Base-by-base conservation (phyloP, 2,329 filamentous ascomycete species). In the Magnaporthales sp. region DNA sequence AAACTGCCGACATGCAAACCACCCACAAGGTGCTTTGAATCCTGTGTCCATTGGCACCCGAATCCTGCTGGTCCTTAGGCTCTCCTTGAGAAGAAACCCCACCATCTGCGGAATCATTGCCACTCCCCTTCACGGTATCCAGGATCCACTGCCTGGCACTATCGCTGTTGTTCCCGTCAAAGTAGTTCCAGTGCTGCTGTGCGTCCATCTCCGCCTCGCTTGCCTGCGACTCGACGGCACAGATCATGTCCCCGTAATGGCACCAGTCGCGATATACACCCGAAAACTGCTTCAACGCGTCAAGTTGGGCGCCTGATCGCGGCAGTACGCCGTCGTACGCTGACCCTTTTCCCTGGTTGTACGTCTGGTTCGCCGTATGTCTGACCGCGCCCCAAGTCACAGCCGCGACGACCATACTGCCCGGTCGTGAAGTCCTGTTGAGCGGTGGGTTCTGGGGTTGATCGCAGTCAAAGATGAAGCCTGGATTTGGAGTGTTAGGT, bases 181-280 rank as follows among this genome's bases (percentile, higher is more conserved):
- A 78, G 67, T 79, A 79, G 69, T 77, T 76, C 11, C 75, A 71
- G 66, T 79, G 78, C 10, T 38, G 61, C 61, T 38, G 26, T 7
- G n/a, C 11, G 15, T 32, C 19, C n/a, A 24, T 24, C 9, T 63
- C 61, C 27, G 31, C 61, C 1, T 19, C 38, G 15, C 15, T 19
- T 46, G 9, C 15, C 38, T 46, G 38, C 7, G 72, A 72, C 11
- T 72, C 72, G 2, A 74, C 71, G 13, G 77, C 78, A 68, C 79
- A 80, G 66, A 79, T 75, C 2, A 78, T 76, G 65, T 80, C 79
- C 9, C 74, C 74, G 2, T 68, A 67, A 30, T 73, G 71, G 67
- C 78, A 79, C 71, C 78, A 79, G 13, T 73, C 73, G 64, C 73
- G 76, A 8, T 75, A 66, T 9, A 73, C 66, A 29, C 65, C 63